Base-by-base conservation (phyloP, 2,329 filamentous ascomycete species). In the Sphaerostilbella broomeana region DNA sequence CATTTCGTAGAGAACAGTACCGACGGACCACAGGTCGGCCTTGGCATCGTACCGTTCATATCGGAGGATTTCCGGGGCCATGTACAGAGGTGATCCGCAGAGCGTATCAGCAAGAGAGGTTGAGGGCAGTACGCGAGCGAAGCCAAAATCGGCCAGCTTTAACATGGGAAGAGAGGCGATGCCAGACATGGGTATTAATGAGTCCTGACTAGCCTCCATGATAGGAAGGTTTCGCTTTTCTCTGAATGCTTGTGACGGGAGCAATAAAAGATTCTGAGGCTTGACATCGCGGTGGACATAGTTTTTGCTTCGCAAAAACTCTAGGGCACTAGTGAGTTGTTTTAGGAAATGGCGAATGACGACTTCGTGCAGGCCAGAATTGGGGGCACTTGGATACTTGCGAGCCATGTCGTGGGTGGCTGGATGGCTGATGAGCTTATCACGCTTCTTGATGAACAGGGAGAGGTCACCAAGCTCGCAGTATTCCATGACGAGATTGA, bases 131-230 rank as follows among this genome's bases (percentile, higher is more conserved):
- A 94, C 87, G 40, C 92, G 81, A 40, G 92, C 92, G 59, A 98
- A 98, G n/a, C 92, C 92, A 57, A 98, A 98, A 65, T 98, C 92
- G 42, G 92, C 92, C 52, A 98, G 81, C 67, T 98, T 98, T 44
- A 98, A 77, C 83, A 97, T 94, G 4, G 92, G 92, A 28, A 98
- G 65, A 13, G 88, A 92, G 38, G 78, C 73, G 20, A 98, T 68
- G 6, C 92, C 92, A 18, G 82, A 81, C 18, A 82, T 76, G 4
- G 90, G 88, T 30, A 86, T 84, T 40, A 92, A 70, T 1, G 87
- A 89, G 57, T 89, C 79, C 29, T 84, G 80, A 53, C 84, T 89
- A 36, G 81, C 84, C 44, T 73, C 75, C 59, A 92, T 80, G 42
- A 92, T 80, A 13, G 85, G 81, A 8, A 60, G 53, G 15, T 50